phyloP scores from a whole-genome alignment of 768 basidiomycete genomes.

The Lepiota brunneoincarnata region DNA sequence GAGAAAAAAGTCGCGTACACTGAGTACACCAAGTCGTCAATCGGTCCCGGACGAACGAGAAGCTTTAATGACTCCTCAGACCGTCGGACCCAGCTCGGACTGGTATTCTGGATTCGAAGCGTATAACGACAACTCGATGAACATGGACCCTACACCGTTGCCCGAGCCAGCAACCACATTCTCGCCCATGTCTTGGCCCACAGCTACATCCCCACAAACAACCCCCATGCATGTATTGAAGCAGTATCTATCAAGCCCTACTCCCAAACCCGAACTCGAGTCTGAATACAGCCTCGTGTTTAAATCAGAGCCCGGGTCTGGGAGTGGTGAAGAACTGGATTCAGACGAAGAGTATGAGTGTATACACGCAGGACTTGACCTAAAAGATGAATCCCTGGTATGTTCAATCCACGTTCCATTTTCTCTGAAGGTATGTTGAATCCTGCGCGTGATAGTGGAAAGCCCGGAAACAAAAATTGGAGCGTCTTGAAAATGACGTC shows the following conservation, averaged over 20 bases:
- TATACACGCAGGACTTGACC: background rate
- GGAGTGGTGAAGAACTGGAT: background rate
- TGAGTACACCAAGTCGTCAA: background rate
- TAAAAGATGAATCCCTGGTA: constrained; percentile 7
- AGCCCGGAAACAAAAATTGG: background rate
- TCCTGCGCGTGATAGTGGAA: background rate
- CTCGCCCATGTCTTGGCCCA: background rate
- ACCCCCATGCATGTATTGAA: too few relatives aligned
- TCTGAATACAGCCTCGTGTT: background rate
- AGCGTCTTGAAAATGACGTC: background rate
- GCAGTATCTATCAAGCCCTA: background rate
- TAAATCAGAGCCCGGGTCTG: background rate
- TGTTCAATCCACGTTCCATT: background rate
- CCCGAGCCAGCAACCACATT: background rate
- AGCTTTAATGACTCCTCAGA: too few relatives aligned
- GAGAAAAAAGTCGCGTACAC: background rate
- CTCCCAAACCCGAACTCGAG: background rate
- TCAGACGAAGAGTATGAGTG: constrained; percentile 6
- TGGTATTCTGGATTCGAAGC: background rate
- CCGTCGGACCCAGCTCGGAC: background rate
- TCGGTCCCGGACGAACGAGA: background rate
- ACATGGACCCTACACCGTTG: background rate
- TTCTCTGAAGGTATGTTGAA: background rate
- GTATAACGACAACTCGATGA: background rate
- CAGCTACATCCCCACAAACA: too few relatives aligned